phyloP scores from a whole-genome alignment of 164 flowering plant species.

The Aristolochia contorta region DNA sequence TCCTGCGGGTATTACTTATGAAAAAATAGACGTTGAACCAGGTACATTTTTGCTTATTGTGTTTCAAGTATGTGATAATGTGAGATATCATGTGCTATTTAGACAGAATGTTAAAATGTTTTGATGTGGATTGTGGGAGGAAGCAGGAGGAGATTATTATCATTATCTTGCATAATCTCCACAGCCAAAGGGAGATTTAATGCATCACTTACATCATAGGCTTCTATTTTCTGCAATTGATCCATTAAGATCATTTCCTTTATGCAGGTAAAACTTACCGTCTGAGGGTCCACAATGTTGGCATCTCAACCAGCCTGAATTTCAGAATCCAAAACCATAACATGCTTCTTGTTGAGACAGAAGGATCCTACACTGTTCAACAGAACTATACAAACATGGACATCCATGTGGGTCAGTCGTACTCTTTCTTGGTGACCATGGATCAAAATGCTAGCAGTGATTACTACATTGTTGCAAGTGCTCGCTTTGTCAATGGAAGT shows the following conservation, averaged over 20 bases:
- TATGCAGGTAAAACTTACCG: slow-evolving; percentile 86
- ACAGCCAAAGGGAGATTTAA: no score
- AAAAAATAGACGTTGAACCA: slow-evolving; percentile 66
- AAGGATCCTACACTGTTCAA: slow-evolving; percentile 92
- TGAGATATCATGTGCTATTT: no score
- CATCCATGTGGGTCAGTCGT: slow-evolving; percentile 97
- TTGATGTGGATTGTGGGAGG: no score
- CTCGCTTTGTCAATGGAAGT: slow-evolving; percentile 60
- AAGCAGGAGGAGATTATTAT: no score
- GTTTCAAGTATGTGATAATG: no score
- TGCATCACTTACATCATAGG: no score
- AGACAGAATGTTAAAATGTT: no score
- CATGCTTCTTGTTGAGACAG: slow-evolving; percentile 86
- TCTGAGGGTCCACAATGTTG: slow-evolving; percentile 80
- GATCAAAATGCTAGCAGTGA: slow-evolving; percentile 83
- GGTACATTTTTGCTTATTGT: slow-evolving; percentile 26
- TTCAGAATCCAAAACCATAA: slow-evolving; percentile 90
- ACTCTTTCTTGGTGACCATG: slow-evolving; percentile 87
- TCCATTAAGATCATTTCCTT: slow-evolving; percentile 6
- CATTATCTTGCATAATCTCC: no score
- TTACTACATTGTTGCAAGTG: slow-evolving; percentile 86
- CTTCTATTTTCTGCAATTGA: no score
- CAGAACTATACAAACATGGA: slow-evolving; percentile 86
- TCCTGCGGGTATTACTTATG: slow-evolving; percentile 44
- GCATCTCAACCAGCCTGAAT: slow-evolving; percentile 83